Conservation (phyloP, 164 flowering plant species). For the Magnolia kwangsiensis region DNA sequence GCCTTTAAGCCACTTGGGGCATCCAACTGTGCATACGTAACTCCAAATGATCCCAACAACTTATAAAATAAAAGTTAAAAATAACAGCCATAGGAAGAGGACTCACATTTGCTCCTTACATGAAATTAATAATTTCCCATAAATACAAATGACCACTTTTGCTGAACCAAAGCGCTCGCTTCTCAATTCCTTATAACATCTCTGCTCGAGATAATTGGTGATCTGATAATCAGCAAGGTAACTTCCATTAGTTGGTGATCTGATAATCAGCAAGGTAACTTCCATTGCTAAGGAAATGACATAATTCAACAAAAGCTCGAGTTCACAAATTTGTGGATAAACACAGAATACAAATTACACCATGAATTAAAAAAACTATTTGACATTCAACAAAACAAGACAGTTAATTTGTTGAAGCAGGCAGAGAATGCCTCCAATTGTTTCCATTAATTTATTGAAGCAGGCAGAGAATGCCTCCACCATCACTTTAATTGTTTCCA, state of each 20-base stretch:
- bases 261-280: conserved; percentile 21
- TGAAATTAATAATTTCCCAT: conserved; percentile 59
- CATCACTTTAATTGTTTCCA: too few relatives aligned
- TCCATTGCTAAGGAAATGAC: not conserved
- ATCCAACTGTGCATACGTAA: not conserved
- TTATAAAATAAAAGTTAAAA: not conserved
- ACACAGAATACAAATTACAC: not conserved
- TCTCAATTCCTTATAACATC: conserved; percentile 81
- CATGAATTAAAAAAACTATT: too few relatives aligned
- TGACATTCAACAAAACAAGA: too few relatives aligned
- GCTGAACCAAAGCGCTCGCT: conserved; percentile 62
- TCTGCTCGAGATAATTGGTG: conserved; percentile 60
- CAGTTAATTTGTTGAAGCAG: too few relatives aligned
- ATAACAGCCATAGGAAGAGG: not conserved
- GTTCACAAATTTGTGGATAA: too few relatives aligned
- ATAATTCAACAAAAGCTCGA: too few relatives aligned
- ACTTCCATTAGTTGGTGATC: conserved; percentile 42
- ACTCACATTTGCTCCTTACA: conserved; percentile 94
- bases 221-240: conserved; percentile 40
- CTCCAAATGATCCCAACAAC: not conserved
- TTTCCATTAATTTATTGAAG: too few relatives aligned
- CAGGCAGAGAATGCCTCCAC: too few relatives aligned
- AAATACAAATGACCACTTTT: conserved; percentile 65
- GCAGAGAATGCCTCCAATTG: too few relatives aligned
- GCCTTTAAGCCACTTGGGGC: not conserved